Percentiles rank a stretch among this genome's conserved stretches.
These are phyloP conservation scores for Russula vinacea DNA, from an alignment of 768 basidiomycete species.

Conservation along the genomic window DNA sequence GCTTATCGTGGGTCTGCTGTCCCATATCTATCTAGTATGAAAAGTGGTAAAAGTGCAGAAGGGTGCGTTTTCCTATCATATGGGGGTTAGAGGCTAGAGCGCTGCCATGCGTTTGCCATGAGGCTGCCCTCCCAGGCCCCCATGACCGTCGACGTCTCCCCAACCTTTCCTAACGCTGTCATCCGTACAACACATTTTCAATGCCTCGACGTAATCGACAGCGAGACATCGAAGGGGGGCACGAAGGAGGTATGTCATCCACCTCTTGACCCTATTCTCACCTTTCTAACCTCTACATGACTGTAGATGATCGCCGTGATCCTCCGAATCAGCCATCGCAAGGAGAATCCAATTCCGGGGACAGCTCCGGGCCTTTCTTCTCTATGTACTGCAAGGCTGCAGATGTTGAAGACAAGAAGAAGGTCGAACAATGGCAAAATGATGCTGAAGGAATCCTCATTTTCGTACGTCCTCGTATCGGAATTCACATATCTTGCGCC, in stretches of 20 bases:
- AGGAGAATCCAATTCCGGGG: not conserved
- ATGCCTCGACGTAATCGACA: not conserved
- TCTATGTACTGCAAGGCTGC: not conserved
- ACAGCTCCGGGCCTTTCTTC: conserved; percentile 1
- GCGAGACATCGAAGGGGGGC: not conserved
- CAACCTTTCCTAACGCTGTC: not conserved
- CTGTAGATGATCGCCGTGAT: not conserved
- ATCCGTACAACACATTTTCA: not conserved
- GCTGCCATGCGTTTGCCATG: too few species aligned
- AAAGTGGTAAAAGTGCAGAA: too few species aligned
- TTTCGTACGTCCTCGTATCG: not conserved
- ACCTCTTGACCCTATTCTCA: not conserved
- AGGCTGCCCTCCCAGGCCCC: too few species aligned
- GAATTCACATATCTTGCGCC: too few species aligned
- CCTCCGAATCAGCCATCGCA: not conserved
- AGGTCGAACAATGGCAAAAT: not conserved
- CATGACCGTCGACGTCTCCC: too few species aligned
- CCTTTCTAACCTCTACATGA: not conserved
- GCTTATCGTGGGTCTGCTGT: too few species aligned
- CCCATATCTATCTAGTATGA: too few species aligned
- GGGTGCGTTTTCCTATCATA: too few species aligned
- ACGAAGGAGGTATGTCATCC: not conserved
- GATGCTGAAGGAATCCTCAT: conserved; percentile 5
- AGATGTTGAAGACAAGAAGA: not conserved
- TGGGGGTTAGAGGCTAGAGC: too few species aligned